A percentile compares a stretch with the other conserved stretches of the same genome.
These are phyloP conservation scores for Actinomortierella wolfii DNA, from an alignment of 371 early-diverging fungal species.

Conservation along the genomic window DNA sequence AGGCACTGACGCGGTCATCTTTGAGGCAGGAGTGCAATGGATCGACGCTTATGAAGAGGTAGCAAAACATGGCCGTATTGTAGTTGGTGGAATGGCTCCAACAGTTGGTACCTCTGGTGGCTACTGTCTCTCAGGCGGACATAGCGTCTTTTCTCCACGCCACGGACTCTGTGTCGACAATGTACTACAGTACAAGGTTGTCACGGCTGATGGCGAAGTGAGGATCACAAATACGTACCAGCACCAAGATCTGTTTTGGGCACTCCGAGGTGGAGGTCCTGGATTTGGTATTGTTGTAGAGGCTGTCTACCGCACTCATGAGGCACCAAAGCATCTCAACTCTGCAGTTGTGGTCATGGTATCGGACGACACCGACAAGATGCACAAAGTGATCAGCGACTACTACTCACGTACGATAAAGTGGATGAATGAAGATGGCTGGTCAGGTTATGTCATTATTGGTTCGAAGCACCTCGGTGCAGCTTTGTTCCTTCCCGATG, in stretches of 20 bases:
- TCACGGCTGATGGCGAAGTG: neutral
- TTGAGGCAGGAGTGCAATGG: neutral
- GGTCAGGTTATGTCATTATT: neutral
- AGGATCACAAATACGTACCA: constrained; percentile 5
- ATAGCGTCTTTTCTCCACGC: constrained; percentile 2
- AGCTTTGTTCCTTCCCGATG: neutral
- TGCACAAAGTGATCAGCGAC: neutral
- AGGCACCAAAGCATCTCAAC: constrained; percentile 10
- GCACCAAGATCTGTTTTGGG: constrained; percentile 13
- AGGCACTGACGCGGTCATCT: neutral
- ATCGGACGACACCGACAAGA: neutral
- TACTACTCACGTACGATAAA: neutral
- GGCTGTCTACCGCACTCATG: constrained; percentile 2
- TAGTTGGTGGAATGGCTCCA: neutral
- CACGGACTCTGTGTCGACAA: constrained; percentile 1
- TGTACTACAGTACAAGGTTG: constrained; percentile 3
- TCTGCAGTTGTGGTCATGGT: neutral
- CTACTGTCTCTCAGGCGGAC: constrained; percentile 3
- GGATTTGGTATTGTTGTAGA: constrained; percentile 11
- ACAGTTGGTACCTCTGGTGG: constrained; percentile 1
- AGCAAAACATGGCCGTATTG: neutral
- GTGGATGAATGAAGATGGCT: neutral
- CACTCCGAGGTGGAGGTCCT: constrained; percentile 12
- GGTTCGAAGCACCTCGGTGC: neutral
- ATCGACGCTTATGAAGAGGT: neutral